Conservation (phyloP, 768 basidiomycete species). For the Candolleomyces eurysporus region DNA sequence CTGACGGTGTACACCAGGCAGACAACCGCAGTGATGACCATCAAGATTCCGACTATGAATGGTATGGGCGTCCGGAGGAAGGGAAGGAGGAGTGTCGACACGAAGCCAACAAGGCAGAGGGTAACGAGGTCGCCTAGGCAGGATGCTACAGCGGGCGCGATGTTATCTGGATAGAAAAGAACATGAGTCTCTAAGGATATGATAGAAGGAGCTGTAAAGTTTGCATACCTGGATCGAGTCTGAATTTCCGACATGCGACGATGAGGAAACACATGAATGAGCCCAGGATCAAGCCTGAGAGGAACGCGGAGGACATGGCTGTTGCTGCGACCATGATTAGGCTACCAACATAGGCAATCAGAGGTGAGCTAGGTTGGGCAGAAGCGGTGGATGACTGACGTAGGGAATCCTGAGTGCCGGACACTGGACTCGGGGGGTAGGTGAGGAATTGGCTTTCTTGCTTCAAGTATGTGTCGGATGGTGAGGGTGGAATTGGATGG, state of each 20-base stretch:
- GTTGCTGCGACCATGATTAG: constrained; percentile 75
- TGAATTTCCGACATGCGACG: constrained; percentile 69
- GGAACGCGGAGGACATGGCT: constrained; percentile 76
- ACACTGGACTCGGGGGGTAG: constrained; percentile 14
- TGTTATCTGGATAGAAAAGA: constrained; percentile 67
- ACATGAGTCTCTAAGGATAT: not conserved
- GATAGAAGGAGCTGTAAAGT: not conserved
- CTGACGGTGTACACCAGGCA: constrained; percentile 58
- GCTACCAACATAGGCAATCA: constrained; percentile 33
- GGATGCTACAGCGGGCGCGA: constrained; percentile 90
- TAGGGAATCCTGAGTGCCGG: constrained; percentile 34
- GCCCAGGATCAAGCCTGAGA: constrained; percentile 78
- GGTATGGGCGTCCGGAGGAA: constrained; percentile 67
- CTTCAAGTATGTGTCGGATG: constrained; percentile 18
- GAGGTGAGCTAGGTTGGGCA: not conserved
- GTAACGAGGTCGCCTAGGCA: constrained; percentile 93
- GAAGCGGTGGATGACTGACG: constrained; percentile 24
- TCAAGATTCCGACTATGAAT: constrained; percentile 48
- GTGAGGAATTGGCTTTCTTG: constrained; percentile 24
- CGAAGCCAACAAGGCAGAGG: constrained; percentile 72
- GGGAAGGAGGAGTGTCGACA: constrained; percentile 70
- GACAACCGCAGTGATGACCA: constrained; percentile 43
- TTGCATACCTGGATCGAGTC: constrained; percentile 77
- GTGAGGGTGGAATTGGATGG: constrained; percentile 11
- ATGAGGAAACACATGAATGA: constrained; percentile 91